phyloP scores from a whole-genome alignment of 2,329 filamentous ascomycete genomes.

The Didymella exigua region DNA sequence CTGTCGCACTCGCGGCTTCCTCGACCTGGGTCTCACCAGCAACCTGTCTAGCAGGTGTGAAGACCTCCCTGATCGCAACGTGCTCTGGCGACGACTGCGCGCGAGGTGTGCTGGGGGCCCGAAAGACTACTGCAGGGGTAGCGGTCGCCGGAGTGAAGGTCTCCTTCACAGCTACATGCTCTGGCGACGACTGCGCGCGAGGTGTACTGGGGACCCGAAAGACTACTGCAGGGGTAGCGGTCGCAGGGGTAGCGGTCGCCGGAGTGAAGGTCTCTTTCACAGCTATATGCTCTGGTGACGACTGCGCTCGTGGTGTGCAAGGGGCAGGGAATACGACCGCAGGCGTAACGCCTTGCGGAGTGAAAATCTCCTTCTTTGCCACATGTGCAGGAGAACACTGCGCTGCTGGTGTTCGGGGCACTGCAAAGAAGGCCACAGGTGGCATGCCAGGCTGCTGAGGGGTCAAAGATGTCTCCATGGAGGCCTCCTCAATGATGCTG shows the following conservation, averaged over 20 bases:
- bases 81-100: slow-evolving; percentile 4
- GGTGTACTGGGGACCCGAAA: slow-evolving; percentile 1
- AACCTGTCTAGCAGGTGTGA: neutral
- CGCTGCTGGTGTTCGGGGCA: slow-evolving; percentile 11
- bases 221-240: neutral
- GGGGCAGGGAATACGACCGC: slow-evolving; percentile 2
- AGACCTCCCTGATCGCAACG: slow-evolving; percentile 9
- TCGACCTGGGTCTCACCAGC: neutral
- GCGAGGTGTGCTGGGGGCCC: neutral
- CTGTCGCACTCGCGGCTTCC: neutral
- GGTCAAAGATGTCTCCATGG: slow-evolving; percentile 6
- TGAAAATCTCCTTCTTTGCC: slow-evolving; percentile 13
- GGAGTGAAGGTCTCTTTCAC: slow-evolving; percentile 4
- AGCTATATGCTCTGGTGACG: slow-evolving; percentile 11
- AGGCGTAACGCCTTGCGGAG: neutral
- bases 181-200: neutral
- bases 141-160: neutral
- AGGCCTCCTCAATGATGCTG: slow-evolving; percentile 12
- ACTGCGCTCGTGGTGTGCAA: slow-evolving; percentile 9
- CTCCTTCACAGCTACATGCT: slow-evolving; percentile 3
- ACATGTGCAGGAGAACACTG: slow-evolving; percentile 13
- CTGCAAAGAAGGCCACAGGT: slow-evolving; percentile 5
- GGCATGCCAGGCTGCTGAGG: slow-evolving; percentile 3
- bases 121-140: neutral
- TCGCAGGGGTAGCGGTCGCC: neutral